Percentiles rank a stretch among this genome's conserved stretches.
Evolutionary conservation across 257 asterid species (phyloP).

Genomic region (Cruciata laevipes): DNA sequence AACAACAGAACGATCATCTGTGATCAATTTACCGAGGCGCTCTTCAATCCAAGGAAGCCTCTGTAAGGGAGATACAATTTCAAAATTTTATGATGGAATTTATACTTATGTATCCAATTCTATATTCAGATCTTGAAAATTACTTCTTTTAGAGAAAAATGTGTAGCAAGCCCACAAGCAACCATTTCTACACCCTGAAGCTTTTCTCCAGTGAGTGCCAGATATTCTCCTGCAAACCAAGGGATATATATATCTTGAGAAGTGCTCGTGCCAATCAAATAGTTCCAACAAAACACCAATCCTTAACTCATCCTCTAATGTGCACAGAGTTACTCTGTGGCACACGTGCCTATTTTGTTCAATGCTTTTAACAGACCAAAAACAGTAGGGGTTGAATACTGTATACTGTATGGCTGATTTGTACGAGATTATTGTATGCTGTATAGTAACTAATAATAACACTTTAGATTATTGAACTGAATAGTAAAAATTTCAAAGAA

Average conservation of each 20-base stretch:
- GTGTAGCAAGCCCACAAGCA: constrained; percentile 96
- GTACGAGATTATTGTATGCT: too few species aligned
- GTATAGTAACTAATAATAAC: not conserved
- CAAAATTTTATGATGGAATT: constrained; percentile 4
- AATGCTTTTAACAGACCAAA: not conserved
- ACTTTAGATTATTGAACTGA: too few species aligned
- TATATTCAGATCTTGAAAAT: constrained; percentile 5
- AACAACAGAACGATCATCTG: constrained; percentile 78
- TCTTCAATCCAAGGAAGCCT: constrained; percentile 93
- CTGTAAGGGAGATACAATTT: constrained; percentile 31
- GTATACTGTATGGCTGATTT: too few species aligned
- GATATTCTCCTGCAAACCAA: constrained; percentile 71
- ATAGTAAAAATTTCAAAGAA: too few species aligned
- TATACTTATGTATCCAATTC: constrained; percentile 19
- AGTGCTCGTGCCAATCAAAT: not conserved
- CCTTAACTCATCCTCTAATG: not conserved
- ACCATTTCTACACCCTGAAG: constrained; percentile 85
- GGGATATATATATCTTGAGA: not conserved
- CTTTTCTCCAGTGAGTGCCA: constrained; percentile 91
- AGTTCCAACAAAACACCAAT: not conserved
- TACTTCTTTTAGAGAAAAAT: constrained; percentile 69
- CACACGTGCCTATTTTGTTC: not conserved
- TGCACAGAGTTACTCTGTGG: not conserved
- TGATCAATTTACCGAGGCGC: constrained; percentile 74
- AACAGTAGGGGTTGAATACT: not conserved